A percentile compares a stretch with the other conserved stretches of the same genome.
These are phyloP conservation scores for Trypethelium eluteriae DNA, from an alignment of 495 filamentous ascomycete genomes.

Conservation along the genomic window DNA sequence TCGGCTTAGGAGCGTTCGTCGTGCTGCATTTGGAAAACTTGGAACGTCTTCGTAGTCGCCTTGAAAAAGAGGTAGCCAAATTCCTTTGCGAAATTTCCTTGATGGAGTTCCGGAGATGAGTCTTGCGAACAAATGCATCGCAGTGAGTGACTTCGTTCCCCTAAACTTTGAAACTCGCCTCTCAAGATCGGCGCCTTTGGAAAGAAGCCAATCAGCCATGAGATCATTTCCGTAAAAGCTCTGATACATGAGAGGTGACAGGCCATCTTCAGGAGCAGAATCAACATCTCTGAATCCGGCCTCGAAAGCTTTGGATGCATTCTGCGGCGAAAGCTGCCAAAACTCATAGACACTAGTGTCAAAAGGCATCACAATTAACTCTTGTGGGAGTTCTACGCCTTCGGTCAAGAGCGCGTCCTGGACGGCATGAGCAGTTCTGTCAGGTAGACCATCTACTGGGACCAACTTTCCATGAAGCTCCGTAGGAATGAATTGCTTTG, in stretches of 20 bases:
- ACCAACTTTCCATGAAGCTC: not conserved
- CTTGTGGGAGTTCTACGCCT: not conserved
- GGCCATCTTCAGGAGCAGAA: slow-evolving; percentile 5
- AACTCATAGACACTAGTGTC: not conserved
- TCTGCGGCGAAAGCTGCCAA: not conserved
- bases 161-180: not conserved
- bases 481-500: not conserved
- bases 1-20: not conserved
- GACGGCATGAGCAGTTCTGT: slow-evolving; percentile 2
- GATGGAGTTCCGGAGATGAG: not conserved
- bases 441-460: not conserved
- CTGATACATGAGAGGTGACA: slow-evolving; percentile 4
- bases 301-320: not conserved
- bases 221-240: not conserved
- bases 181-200: slow-evolving; percentile 7
- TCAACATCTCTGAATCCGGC: slow-evolving; percentile 6
- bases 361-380: not conserved
- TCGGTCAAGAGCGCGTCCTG: not conserved
- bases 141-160: not conserved
- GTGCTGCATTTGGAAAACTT: slow-evolving; percentile 4
- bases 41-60: not conserved
- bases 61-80: not conserved
- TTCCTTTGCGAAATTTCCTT: not conserved
- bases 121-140: slow-evolving; percentile 8
- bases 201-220: slow-evolving; percentile 8